Base-by-base conservation (phyloP, 768 basidiomycete species). In the Austroboletus eburneus region DNA sequence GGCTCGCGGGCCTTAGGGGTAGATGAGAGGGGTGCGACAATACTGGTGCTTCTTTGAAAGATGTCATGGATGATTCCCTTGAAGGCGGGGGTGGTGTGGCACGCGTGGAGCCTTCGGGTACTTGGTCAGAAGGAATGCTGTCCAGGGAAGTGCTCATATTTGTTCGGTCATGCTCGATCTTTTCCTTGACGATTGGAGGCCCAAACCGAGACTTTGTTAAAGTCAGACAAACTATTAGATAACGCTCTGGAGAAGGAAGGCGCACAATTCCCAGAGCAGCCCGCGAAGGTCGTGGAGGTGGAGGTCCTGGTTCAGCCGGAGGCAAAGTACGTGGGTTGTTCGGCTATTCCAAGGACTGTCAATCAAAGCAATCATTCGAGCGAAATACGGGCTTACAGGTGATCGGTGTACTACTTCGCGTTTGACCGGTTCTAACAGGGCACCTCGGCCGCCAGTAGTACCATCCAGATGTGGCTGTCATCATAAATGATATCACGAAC, bases 141-240 rank as follows among this genome's bases (percentile, higher is more conserved):
- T 62, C 64, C 6, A 45, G 45, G 12, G 64, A 51, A 14, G 52
- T 16, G 17, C 47, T 48, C 25, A 18, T 39, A n/a, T 30, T 46
- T 1, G 42, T 20, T 24, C 23, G 48, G 18, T 20, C 32, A 21
- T 45, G 39, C 10, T 63, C 57, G 2, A 14, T 20, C 3, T 42
- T 38, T 35, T 57, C 63, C 32, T 57, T 63, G 25, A 41, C 32
- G 16, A 66, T 45, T 3, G 64, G 64, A n/a, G 64, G 64, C 5
- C 64, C 64, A 24, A 66, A 66, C 9, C 64, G 65, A 30, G 66
- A 66, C 66, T 66, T 66, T 25, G 8, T 18, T 9, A 52, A n/a
- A 8, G 17, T 43, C 10, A 48, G 22, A 34, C 16, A 16, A 29
- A 27, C 12, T 1, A 27, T 24, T n/a, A 8, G 5, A 2, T 9